Evolutionary conservation across 2,329 filamentous ascomycete species (phyloP).

Genomic region (Decorospora gaudefroyi): DNA sequence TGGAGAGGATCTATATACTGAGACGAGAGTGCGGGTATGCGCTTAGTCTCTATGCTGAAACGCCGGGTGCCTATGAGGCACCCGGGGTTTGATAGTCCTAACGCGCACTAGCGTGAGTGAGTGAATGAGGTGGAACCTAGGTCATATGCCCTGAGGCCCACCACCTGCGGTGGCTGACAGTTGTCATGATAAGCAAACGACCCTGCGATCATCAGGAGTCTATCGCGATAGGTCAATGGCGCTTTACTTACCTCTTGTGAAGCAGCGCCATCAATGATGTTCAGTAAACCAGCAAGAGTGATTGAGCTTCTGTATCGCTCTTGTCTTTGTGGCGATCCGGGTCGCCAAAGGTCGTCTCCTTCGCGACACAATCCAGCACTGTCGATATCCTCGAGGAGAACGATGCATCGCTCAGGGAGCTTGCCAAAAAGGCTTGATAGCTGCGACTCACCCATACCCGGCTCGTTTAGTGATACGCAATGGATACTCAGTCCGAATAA

Average conservation of each 20-base stretch:
- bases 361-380: slow-evolving; percentile 47
- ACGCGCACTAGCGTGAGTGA: too few relatives aligned
- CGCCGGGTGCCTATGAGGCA: too few relatives aligned
- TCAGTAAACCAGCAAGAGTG: slow-evolving; percentile 76
- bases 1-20: too few relatives aligned
- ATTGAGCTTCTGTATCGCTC: slow-evolving; percentile 55
- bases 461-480: slow-evolving; percentile 61
- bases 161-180: too few relatives aligned
- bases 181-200: too few relatives aligned
- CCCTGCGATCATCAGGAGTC: too few relatives aligned
- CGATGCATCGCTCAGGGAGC: slow-evolving; percentile 53
- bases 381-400: slow-evolving; percentile 56
- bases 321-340: not conserved
- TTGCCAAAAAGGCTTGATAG: slow-evolving; percentile 52
- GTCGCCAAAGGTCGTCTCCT: slow-evolving; percentile 6
- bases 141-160: too few relatives aligned
- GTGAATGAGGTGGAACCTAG: too few relatives aligned
- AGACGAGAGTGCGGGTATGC: too few relatives aligned
- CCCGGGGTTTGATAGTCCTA: too few relatives aligned
- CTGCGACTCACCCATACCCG: slow-evolving; percentile 72
- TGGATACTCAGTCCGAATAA: slow-evolving; percentile 55
- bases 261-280: slow-evolving; percentile 81
- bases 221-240: too few relatives aligned
- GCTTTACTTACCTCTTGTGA: slow-evolving; percentile 68
- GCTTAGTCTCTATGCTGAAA: too few relatives aligned